These are phyloP conservation scores for Boletus semigastroideus DNA, from an alignment of 1,284 basidiomycete species.

Conservation along the genomic window DNA sequence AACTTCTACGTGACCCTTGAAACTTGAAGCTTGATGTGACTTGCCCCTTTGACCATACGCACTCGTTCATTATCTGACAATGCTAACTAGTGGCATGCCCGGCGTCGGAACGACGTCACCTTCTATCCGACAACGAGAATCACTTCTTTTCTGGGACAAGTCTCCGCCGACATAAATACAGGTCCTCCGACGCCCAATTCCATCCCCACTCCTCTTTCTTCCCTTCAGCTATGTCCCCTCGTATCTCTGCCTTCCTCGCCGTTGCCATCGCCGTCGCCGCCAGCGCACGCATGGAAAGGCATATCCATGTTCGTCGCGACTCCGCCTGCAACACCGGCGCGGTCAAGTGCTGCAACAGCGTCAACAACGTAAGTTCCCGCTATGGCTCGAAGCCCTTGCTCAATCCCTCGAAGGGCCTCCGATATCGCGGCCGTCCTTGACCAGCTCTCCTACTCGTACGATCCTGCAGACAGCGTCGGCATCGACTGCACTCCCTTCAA, in stretches of 20 bases:
- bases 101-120: conserved; percentile 14
- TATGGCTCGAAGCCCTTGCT: neutral
- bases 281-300: conserved; percentile 27
- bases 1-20: neutral
- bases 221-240: conserved; percentile 20
- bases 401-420: conserved; percentile 7
- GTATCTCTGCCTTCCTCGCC: conserved; percentile 17
- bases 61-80: neutral
- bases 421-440: conserved; percentile 13
- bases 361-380: conserved; percentile 17
- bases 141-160: conserved; percentile 17
- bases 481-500: conserved; percentile 27
- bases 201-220: neutral
- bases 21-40: neutral
- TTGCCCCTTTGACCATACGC: neutral
- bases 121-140: neutral
- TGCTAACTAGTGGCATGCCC: conserved; percentile 9
- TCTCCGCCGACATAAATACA: conserved; percentile 25
- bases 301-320: conserved; percentile 5
- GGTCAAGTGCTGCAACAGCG: conserved; percentile 19
- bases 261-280: conserved; percentile 14
- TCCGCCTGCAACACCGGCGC: conserved; percentile 19
- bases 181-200: neutral
- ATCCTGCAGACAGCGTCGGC: conserved; percentile 21
- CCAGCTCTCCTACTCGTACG: conserved; percentile 14